Base-by-base conservation (phyloP, 768 basidiomycete genomes). In the Chlorophyllum brunneum region DNA sequence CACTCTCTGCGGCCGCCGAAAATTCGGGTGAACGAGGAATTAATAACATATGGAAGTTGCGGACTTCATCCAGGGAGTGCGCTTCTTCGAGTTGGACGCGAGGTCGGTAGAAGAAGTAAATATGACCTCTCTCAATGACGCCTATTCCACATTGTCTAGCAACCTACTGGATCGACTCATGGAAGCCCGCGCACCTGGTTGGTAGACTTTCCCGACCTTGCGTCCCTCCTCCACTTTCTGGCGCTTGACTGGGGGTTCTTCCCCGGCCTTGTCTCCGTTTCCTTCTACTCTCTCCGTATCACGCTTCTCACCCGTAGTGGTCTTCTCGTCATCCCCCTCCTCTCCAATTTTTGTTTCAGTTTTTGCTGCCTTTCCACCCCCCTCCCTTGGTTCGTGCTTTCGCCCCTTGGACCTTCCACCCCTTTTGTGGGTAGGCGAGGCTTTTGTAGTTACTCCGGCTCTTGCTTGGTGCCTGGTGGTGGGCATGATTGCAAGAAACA, bases 21-120 rank as follows among this genome's bases (percentile, higher is more conserved):
- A 78, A 78, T 46, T 66, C 69, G 0, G 82, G 77, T 2, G 75
- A 74, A 3, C 77, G 69, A 13, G 83, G 83, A 8, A 85, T 69
- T 16, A 87, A 73, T 20, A 85, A 70, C 63, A 86, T 79, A 58
- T 82, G 75, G 51, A 85, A 74, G 44, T 79, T 77, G 54, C 70
- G 70, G 27, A 85, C 71, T 53, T 83, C 81, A 61, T 83, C 79
- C 26, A 84, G 54, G 5, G 77, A 78, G n/a, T 75, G 61, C 0
- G 73, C 79, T 52, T 81, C 74, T 53, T 80, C 75, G 11, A 67
- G 61, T 58, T 82, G 65, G 16, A 83, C 80, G 24, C 78, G 74
- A 3, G 82, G 82, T 9, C 79, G 76, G 59, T 81, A 85, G 66
- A 83, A 79, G 63, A 85, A 83, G 65, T 84, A 84, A 39, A 85